phyloP scores from a whole-genome alignment of 352 stramenopile genomes.

The Pythium insidiosum region DNA sequence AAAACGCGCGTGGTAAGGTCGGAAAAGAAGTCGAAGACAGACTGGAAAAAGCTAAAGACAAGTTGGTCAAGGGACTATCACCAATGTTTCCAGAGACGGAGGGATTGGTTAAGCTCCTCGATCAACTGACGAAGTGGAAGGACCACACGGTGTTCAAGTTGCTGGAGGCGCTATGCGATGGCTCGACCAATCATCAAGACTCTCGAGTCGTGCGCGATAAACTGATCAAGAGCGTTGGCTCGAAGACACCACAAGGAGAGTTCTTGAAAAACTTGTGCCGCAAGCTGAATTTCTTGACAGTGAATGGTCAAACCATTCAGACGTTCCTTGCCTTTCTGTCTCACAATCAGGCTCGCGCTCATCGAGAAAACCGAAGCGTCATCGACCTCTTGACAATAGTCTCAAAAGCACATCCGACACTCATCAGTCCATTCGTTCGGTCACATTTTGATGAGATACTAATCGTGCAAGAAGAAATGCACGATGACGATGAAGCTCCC shows the following conservation, averaged over 20 bases:
- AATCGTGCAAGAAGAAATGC: slow-evolving; percentile 13
- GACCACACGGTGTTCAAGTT: slow-evolving; percentile 78
- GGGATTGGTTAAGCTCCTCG: slow-evolving; percentile 43
- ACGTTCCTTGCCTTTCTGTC: slow-evolving; percentile 40
- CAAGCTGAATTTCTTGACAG: slow-evolving; percentile 61
- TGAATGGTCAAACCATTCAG: slow-evolving; percentile 36
- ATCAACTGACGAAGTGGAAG: slow-evolving; percentile 62
- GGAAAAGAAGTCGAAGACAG: no score
- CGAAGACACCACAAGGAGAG: slow-evolving; percentile 66
- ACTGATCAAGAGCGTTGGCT: slow-evolving; percentile 69
- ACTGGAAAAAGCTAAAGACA: slow-evolving; percentile 22
- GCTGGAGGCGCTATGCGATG: slow-evolving; percentile 47
- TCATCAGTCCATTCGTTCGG: slow-evolving; percentile 46
- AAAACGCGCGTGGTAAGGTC: slow-evolving; percentile 36
- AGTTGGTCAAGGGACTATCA: slow-evolving; percentile 27
- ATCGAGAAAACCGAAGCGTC: slow-evolving; percentile 41
- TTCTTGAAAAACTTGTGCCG: slow-evolving; percentile 81
- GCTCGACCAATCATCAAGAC: slow-evolving; percentile 35
- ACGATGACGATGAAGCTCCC: slow-evolving; percentile 27
- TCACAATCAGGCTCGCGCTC: slow-evolving; percentile 14
- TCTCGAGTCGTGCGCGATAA: slow-evolving; percentile 47
- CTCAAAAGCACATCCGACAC: slow-evolving; percentile 31
- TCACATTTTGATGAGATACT: slow-evolving; percentile 44
- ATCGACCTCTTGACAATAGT: slow-evolving; percentile 48
- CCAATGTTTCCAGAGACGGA: slow-evolving; percentile 57